Conservation (phyloP, 2,329 filamentous ascomycete species). For the Alternaria conjuncta region DNA sequence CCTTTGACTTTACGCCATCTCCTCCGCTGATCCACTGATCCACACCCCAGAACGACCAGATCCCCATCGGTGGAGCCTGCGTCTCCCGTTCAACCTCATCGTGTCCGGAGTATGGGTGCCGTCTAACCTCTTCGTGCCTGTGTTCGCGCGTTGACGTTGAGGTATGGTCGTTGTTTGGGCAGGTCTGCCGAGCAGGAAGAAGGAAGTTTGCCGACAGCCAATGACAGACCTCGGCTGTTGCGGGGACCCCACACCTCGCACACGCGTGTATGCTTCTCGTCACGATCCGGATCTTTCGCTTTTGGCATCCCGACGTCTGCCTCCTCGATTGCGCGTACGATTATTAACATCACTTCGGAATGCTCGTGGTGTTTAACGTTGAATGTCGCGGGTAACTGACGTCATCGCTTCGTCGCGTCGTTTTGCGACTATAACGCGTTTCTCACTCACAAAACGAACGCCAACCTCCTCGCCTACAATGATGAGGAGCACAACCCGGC, state of each 20-base stretch:
- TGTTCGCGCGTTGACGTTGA: conserved; percentile 6
- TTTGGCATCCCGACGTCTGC: conserved; percentile 14
- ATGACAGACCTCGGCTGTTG: conserved; percentile 6
- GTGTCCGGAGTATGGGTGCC: conserved; percentile 7
- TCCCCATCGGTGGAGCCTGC: not conserved
- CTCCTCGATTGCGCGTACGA: not conserved
- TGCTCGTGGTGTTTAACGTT: not conserved
- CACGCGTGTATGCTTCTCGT: conserved; percentile 25
- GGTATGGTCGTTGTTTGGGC: conserved; percentile 2
- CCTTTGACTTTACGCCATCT: not conserved
- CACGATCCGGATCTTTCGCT: conserved; percentile 10
- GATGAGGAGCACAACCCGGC: not conserved
- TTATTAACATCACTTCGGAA: not conserved
- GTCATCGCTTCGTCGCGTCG: not conserved
- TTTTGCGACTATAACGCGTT: not conserved
- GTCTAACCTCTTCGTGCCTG: conserved; percentile 1
- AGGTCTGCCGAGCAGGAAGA: conserved; percentile 24
- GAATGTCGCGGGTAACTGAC: not conserved
- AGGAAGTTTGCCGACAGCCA: conserved; percentile 17
- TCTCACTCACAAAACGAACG: not conserved
- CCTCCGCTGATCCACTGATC: not conserved
- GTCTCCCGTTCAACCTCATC: not conserved
- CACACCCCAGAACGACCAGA: not conserved
- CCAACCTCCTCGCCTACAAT: not conserved
- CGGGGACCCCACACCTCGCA: conserved; percentile 19